Conservation (phyloP, 2,329 filamentous ascomycete genomes). For the Colletotrichum tamarilloi region DNA sequence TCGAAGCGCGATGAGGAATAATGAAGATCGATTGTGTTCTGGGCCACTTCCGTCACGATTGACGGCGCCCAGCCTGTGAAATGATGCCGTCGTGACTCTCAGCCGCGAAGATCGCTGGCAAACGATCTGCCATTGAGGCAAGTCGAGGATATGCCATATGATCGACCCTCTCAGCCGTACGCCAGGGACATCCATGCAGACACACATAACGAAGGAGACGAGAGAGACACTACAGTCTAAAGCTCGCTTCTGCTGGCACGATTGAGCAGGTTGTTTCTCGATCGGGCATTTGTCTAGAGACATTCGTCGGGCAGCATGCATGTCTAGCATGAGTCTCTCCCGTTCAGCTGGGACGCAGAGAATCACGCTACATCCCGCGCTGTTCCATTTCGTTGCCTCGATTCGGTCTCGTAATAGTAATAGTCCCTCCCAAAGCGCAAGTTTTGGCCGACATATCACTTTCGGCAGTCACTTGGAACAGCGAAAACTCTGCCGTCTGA, state of each 20-base stretch:
- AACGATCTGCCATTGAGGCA: background rate
- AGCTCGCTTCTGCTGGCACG: background rate
- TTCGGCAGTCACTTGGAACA: background rate
- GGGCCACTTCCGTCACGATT: conserved; percentile 9
- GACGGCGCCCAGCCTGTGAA: background rate
- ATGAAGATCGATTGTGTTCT: conserved; percentile 23
- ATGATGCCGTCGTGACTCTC: background rate
- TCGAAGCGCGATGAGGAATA: conserved; percentile 5
- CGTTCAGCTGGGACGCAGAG: conserved; percentile 23
- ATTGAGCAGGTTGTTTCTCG: background rate
- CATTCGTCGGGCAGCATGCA: background rate
- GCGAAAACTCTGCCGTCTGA: background rate
- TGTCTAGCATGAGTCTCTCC: conserved; percentile 22
- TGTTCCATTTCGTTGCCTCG: background rate
- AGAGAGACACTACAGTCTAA: background rate
- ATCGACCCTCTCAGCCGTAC: background rate
- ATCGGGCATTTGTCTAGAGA: background rate
- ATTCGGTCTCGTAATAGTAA: conserved; percentile 25
- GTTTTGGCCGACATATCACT: background rate
- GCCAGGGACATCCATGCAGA: background rate
- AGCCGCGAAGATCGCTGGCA: background rate
- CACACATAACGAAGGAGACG: background rate
- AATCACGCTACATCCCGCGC: conserved; percentile 2
- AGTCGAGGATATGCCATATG: background rate
- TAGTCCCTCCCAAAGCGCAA: background rate